A percentile compares a stretch with the other conserved stretches of the same genome.
Conservation (phyloP, 805 yeast genomes). For the Wickerhamomyces canadensis region DNA sequence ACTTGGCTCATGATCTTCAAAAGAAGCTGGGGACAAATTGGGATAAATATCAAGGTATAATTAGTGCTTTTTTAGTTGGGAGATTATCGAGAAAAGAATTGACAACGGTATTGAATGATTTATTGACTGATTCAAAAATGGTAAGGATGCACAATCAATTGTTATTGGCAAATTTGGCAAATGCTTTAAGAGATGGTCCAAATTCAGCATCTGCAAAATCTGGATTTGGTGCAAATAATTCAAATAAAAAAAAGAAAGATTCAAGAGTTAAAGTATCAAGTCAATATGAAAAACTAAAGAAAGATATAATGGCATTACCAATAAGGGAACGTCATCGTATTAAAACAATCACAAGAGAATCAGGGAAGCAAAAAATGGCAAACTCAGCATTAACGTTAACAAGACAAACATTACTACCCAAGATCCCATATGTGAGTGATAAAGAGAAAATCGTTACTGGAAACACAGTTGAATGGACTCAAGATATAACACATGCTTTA, state of each 20-base stretch:
- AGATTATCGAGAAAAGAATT: constrained; percentile 74
- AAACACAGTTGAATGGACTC: constrained; percentile 78
- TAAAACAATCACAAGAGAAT: constrained; percentile 74
- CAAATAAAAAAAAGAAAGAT: constrained; percentile 44
- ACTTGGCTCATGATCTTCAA: constrained; percentile 68
- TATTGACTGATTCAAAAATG: constrained; percentile 33
- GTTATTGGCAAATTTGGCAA: constrained; percentile 75
- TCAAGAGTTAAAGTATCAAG: constrained; percentile 47
- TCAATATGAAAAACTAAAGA: constrained; percentile 78
- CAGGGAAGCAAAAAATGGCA: constrained; percentile 74
- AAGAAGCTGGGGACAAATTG: constrained; percentile 66
- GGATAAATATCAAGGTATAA: constrained; percentile 79
- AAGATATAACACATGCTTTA: constrained; percentile 82
- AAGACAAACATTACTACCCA: constrained; percentile 58
- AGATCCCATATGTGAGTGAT: constrained; percentile 63
- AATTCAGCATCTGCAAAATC: constrained; percentile 38
- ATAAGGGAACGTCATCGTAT: constrained; percentile 80
- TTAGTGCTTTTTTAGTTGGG: constrained; percentile 73
- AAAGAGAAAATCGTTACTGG: constrained; percentile 22
- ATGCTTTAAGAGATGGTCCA: constrained; percentile 74
- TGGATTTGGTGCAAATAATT: constrained; percentile 43
- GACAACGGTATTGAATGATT: constrained; percentile 48
- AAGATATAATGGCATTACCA: constrained; percentile 81
- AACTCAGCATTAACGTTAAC: constrained; percentile 63
- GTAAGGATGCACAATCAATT: constrained; percentile 76